These are phyloP conservation scores for Sanguinoderma infundibulare DNA, from an alignment of 1,284 basidiomycete species.

Conservation along the genomic window DNA sequence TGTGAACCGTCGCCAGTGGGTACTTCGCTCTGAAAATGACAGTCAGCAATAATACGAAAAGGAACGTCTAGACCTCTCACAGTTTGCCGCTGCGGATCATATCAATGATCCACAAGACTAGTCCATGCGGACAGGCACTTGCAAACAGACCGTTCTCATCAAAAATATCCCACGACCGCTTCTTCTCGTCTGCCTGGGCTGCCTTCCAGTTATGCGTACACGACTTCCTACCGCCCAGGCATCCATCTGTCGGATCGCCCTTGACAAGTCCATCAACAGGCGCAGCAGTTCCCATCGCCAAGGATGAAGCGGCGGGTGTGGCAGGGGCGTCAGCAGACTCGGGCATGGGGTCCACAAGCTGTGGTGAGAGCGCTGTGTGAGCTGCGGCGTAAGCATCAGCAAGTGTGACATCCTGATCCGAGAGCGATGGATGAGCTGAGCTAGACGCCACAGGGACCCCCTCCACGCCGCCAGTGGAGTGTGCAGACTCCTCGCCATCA, in stretches of 20 bases:
- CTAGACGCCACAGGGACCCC: not conserved
- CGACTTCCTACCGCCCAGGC: not conserved
- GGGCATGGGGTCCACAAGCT: too few relatives aligned
- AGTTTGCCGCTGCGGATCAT: conserved; percentile 39
- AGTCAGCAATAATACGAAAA: conserved; percentile 16
- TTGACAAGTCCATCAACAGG: too few relatives aligned
- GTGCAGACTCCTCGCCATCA: not conserved
- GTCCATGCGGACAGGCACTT: conserved; percentile 35
- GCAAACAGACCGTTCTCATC: conserved; percentile 40
- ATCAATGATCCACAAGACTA: conserved; percentile 30
- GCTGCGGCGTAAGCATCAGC: too few relatives aligned
- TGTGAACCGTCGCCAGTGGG: conserved; percentile 33
- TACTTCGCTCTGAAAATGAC: conserved; percentile 39
- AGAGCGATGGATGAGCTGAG: too few relatives aligned
- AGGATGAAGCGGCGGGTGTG: conserved; percentile 16
- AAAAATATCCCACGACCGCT: conserved; percentile 37
- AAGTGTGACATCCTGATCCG: too few relatives aligned
- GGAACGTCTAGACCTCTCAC: conserved; percentile 23
- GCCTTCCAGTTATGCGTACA: conserved; percentile 41
- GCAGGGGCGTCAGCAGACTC: not conserved
- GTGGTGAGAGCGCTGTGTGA: too few relatives aligned
- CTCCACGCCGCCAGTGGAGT: not conserved
- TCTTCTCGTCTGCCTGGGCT: conserved; percentile 36
- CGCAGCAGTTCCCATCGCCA: too few relatives aligned
- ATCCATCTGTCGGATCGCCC: conserved; percentile 28